Conservation (phyloP, 345 rosid genomes). For the Abelmoschus esculentus region DNA sequence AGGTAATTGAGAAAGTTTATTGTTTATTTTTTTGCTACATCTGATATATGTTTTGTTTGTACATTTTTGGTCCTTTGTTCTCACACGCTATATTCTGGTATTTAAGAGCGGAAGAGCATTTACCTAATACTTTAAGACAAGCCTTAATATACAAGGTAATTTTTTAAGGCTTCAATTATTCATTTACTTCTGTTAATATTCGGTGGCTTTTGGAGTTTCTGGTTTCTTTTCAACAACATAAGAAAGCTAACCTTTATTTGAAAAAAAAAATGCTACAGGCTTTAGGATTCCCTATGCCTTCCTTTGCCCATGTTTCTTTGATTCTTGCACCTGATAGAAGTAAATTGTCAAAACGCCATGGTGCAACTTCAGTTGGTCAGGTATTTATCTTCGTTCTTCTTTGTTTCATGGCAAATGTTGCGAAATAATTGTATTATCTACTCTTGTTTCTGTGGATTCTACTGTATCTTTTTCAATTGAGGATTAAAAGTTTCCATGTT, state of each 20-base stretch:
- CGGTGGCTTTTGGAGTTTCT: constrained; percentile 10
- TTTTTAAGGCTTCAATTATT: background rate
- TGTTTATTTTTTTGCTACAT: background rate
- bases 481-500: background rate
- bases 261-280: constrained; percentile 47
- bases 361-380: constrained; percentile 97
- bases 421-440: background rate
- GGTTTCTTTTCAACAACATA: constrained; percentile 10
- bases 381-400: constrained; percentile 19
- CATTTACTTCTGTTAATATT: background rate
- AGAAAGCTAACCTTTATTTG: constrained; percentile 12
- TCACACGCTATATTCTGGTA: constrained; percentile 13
- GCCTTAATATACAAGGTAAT: constrained; percentile 84
- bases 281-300: constrained; percentile 81
- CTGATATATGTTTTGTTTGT: background rate
- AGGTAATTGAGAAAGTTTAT: constrained; percentile 38
- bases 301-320: constrained; percentile 85
- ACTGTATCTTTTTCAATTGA: background rate
- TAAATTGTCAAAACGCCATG: constrained; percentile 88
- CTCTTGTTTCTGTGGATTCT: constrained; percentile 6
- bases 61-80: background rate
- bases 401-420: constrained; percentile 2
- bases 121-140: constrained; percentile 88
- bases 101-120: constrained; percentile 90
- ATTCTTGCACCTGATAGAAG: constrained; percentile 95